Percentiles rank a stretch among this genome's conserved stretches.
phyloP scores from a whole-genome alignment of 2,329 filamentous ascomycete genomes.

The Phyllosticta citriasiana region DNA sequence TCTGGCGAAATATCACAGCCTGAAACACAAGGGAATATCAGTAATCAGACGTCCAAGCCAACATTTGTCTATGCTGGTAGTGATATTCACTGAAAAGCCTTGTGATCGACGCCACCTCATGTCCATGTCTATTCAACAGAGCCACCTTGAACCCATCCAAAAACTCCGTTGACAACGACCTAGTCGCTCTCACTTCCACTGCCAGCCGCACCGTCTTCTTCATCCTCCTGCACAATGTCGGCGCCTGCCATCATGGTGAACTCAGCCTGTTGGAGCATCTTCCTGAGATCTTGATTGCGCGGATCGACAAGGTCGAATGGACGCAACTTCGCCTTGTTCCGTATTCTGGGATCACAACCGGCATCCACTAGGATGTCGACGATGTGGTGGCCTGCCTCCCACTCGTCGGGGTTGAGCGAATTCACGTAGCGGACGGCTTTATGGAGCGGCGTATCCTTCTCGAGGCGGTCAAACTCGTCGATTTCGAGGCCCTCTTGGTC shows the following conservation, averaged over 20 bases:
- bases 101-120: neutral
- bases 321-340: slow-evolving; percentile 65
- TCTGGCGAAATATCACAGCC: neutral
- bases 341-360: slow-evolving; percentile 53
- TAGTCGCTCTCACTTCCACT: slow-evolving; percentile 39
- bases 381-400: slow-evolving; percentile 54
- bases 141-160: neutral
- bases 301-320: slow-evolving; percentile 66
- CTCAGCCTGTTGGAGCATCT: slow-evolving; percentile 60
- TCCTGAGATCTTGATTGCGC: slow-evolving; percentile 50
- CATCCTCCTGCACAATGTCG: slow-evolving; percentile 40
- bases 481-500: slow-evolving; percentile 80
- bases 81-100: neutral
- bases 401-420: slow-evolving; percentile 51
- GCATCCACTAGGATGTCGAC: slow-evolving; percentile 77
- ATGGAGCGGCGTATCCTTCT: slow-evolving; percentile 72
- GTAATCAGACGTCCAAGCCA: neutral
- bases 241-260: slow-evolving; percentile 44
- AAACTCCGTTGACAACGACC: neutral
- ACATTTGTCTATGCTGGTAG: neutral
- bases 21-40: neutral
- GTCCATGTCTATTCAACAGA: neutral
- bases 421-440: slow-evolving; percentile 70
- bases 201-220: slow-evolving; percentile 33
- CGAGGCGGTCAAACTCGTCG: slow-evolving; percentile 61